Percentiles rank a stretch among this genome's conserved stretches.
Conservation (phyloP, 2,329 filamentous ascomycete species). For the Zasmidium cellare region DNA sequence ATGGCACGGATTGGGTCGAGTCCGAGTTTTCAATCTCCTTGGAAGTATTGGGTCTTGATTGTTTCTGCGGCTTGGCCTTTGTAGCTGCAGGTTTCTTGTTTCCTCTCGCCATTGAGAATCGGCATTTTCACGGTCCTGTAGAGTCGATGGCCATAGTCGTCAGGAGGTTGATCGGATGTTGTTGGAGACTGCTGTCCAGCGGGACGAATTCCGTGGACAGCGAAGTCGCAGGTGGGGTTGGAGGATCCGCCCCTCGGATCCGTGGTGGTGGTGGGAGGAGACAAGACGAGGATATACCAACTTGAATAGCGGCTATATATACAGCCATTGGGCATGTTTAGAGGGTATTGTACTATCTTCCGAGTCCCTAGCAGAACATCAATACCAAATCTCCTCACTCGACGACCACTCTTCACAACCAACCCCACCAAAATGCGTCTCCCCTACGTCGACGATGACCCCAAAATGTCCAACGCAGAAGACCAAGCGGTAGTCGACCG, state of each 20-base stretch:
- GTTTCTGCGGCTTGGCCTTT: constrained; percentile 1
- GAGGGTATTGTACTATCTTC: not conserved
- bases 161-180: not conserved
- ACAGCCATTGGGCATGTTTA: not conserved
- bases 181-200: not conserved
- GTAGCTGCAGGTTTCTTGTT: constrained; percentile 14
- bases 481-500: constrained; percentile 54
- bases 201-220: not conserved
- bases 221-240: not conserved
- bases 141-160: not conserved
- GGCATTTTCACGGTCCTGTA: not conserved
- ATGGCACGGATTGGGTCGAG: constrained; percentile 5
- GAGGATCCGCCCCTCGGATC: not conserved
- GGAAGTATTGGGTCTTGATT: not conserved
- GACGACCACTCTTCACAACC: not conserved
- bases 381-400: too few species aligned
- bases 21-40: not conserved
- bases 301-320: not conserved
- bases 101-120: constrained; percentile 17
- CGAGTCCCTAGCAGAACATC: too few species aligned
- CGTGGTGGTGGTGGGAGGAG: not conserved
- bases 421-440: constrained; percentile 51
- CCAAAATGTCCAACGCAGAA: constrained; percentile 45
- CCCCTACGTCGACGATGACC: constrained; percentile 54
- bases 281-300: not conserved